Evolutionary conservation across 345 rosid species (phyloP).

Genomic region (Bruguiera gymnorhiza): DNA sequence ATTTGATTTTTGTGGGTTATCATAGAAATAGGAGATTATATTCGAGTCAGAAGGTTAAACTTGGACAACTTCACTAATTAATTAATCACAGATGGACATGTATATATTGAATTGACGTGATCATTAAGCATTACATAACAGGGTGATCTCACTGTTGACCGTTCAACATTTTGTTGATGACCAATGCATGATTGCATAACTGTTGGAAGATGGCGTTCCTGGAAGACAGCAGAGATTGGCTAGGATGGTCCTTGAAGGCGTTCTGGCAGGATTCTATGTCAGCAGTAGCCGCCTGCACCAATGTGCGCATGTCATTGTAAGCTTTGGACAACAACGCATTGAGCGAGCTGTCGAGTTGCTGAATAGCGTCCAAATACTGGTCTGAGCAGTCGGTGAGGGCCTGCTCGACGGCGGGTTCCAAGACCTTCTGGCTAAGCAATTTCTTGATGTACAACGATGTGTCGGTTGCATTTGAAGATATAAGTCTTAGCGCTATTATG

Average conservation of each 20-base stretch:
- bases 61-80: too few relatives aligned
- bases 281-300: slow-evolving; percentile 45
- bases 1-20: too few relatives aligned
- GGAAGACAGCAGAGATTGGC: slow-evolving; percentile 23
- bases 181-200: slow-evolving; percentile 44
- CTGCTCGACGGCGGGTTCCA: slow-evolving; percentile 53
- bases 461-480: slow-evolving; percentile 42
- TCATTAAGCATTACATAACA: too few relatives aligned
- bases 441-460: slow-evolving; percentile 35
- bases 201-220: slow-evolving; percentile 39
- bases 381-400: slow-evolving; percentile 57
- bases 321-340: slow-evolving; percentile 45
- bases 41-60: too few relatives aligned
- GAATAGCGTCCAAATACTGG: slow-evolving; percentile 45
- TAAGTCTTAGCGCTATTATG: slow-evolving; percentile 43
- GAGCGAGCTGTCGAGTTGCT: slow-evolving; percentile 57
- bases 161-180: background rate
- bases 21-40: too few relatives aligned
- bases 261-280: slow-evolving; percentile 42
- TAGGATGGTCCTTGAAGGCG: slow-evolving; percentile 21
- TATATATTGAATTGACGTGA: too few relatives aligned
- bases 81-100: too few relatives aligned
- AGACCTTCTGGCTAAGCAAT: slow-evolving; percentile 10
- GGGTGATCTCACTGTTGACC: too few relatives aligned
- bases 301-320: slow-evolving; percentile 31